phyloP scores from a whole-genome alignment of 208 protist species.

The Perkinsela sp. region DNA sequence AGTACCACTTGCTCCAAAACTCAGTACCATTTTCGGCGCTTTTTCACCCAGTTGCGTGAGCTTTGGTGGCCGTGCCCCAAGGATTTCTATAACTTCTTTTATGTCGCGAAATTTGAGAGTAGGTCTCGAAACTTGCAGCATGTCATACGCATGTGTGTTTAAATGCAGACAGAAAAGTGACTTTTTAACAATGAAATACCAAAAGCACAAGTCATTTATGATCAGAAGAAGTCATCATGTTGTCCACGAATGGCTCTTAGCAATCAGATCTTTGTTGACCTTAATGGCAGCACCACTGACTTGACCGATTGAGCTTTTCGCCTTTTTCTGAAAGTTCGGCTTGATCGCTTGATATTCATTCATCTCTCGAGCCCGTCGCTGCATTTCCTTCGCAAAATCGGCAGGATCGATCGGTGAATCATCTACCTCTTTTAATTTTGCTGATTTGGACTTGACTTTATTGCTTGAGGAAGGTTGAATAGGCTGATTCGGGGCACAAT shows the following conservation, averaged over 20 bases:
- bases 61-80: conserved; percentile 38
- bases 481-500: background rate
- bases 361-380: background rate
- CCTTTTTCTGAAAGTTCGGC: background rate
- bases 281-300: background rate
- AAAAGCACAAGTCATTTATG: background rate
- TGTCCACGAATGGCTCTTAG: background rate
- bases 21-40: conserved; percentile 36
- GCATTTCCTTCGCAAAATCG: background rate
- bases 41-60: conserved; percentile 45
- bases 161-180: too few relatives aligned
- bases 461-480: background rate
- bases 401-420: background rate
- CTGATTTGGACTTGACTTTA: background rate
- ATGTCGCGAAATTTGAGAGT: background rate
- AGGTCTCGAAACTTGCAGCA: too few relatives aligned
- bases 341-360: background rate
- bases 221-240: background rate
- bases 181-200: too few relatives aligned
- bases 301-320: background rate
- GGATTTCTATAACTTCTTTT: conserved; percentile 26
- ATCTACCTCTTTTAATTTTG: background rate
- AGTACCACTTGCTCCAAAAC: conserved; percentile 49
- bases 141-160: too few relatives aligned
- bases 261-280: background rate